Base-by-base conservation (phyloP, 164 flowering plant genomes). In the Chimonanthus salicifolius region DNA sequence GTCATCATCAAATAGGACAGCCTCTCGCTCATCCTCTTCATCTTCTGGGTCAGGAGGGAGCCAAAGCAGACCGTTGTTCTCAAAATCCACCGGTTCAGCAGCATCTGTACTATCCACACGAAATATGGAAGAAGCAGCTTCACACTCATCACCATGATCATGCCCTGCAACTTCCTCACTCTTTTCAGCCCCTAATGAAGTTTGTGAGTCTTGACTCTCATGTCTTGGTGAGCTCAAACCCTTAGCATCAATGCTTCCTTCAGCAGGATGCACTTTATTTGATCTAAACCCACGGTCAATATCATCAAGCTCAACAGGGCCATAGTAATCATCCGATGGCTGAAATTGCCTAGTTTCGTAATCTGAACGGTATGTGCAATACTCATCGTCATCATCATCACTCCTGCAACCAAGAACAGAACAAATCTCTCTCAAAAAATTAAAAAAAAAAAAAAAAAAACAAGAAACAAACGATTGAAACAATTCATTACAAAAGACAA, bases 11-110 rank as follows among this genome's bases (percentile, higher is more conserved):
- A 83, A 87, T n/a, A 86, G 63, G 70, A 74, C 70, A 68, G 76
- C 82, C 82, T 92, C 97, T 72, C 80, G 82, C 60, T 94, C 98
- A 83, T 92, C 99, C 75, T 94, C 97, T 84, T 87, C 93, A 79
- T 94, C 91, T 84, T 94, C 98, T 60, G 99, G 99, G 50, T 89
- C 97, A 63, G 99, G 99, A 33, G 97, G 99, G 62, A 94, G 84
- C 99, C 99, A 96, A n/a, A 96, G 87, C 51, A 91, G 78, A 71
- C 94, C 94, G 82, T 90, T 94, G 71, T 88, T 93, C 79, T 96
- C 99, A 83, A 89, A 93, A 84, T 93, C 99, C 62, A 96, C 97
- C 73, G 92, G 92, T 70, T 90, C 98, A 45, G 83, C 70, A 54
- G 84, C 82, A 64, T 87, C 82, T 47, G 77, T 75, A 77, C 81